phyloP scores from a whole-genome alignment of 140 eudicot species.

The Flaveria floridana region DNA sequence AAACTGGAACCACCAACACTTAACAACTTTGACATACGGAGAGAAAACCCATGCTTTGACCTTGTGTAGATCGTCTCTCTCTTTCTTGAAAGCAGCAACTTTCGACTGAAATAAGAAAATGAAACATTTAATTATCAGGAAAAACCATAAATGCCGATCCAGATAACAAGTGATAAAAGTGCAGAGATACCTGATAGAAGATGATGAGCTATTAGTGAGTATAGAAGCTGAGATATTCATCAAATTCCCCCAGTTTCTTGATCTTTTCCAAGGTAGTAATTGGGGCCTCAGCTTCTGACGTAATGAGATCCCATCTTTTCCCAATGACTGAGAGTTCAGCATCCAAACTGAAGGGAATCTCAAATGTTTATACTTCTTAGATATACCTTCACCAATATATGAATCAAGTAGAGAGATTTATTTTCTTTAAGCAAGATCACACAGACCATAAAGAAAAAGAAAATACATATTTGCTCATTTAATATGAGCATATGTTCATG shows the following conservation, averaged over 20 bases:
- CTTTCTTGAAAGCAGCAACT: constrained; percentile 67
- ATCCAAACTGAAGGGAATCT: constrained; percentile 76
- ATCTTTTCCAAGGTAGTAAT: constrained; percentile 80
- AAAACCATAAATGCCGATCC: not conserved
- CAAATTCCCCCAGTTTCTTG: constrained; percentile 54
- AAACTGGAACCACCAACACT: constrained; percentile 85
- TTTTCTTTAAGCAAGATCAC: not conserved
- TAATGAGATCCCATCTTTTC: constrained; percentile 39
- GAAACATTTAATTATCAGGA: constrained; percentile 15
- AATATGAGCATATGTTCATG: not conserved
- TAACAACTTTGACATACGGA: constrained; percentile 74
- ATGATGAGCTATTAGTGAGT: constrained; percentile 40
- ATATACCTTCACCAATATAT: constrained; percentile 34
- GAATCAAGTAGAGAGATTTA: not conserved
- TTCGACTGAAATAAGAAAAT: constrained; percentile 51
- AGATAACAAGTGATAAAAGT: constrained; percentile 10
- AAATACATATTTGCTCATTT: not conserved
- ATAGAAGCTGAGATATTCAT: constrained; percentile 37
- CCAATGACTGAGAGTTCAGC: constrained; percentile 48
- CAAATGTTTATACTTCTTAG: constrained; percentile 44
- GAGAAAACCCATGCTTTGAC: constrained; percentile 83
- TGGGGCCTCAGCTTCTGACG: constrained; percentile 55
- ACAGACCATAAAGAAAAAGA: not conserved
- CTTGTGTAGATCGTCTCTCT: constrained; percentile 74
- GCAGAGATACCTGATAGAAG: constrained; percentile 47